Evolutionary conservation across 805 yeast species (phyloP), one percentile per base, ranked within the genome.

Genomic region (Kazachstania africana): DNA sequence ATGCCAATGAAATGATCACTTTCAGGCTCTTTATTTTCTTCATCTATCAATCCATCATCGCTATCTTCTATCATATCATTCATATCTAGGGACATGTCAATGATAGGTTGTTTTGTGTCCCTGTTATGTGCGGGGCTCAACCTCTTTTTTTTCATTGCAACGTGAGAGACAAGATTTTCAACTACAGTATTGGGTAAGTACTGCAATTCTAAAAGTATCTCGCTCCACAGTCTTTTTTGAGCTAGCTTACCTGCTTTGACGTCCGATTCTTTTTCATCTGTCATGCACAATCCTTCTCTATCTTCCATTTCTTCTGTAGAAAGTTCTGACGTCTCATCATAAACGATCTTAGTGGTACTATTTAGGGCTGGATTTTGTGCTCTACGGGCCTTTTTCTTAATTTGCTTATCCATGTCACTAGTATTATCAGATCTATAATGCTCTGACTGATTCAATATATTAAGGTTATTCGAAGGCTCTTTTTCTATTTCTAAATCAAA

Each of bases 401-500:
- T 21, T 16, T 19, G 26, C 14, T 46, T 38, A n/a, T 44, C 12
- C 4, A 45, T 42, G 12, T 47, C 56, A 14, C 47, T 33, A 28
- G 47, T 55, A n/a, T n/a, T n/a, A n/a, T n/a, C n/a, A n/a, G n/a
- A n/a, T n/a, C n/a, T n/a, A n/a, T n/a, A n/a, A n/a, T n/a, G n/a
- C n/a, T n/a, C n/a, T n/a, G n/a, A n/a, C n/a, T n/a, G n/a, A n/a
- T n/a, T n/a, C n/a, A n/a, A n/a, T n/a, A n/a, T n/a, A n/a, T n/a
- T n/a, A n/a, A n/a, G n/a, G n/a, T n/a, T n/a, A n/a, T n/a, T n/a
- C n/a, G n/a, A n/a, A 3, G 40, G 63, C 24, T 50, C 60, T 29
- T 60, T 49, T 9, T 60, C 68, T 29, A 62, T 52, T 31, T 64
- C 70, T 28, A 75, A 59, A 43, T 74, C 76, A 27, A 76, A 59